Evolutionary conservation across 352 stramenopile species (phyloP), one percentile per base, ranked within the genome.

Genomic region (Globisporangium irregulare): DNA sequence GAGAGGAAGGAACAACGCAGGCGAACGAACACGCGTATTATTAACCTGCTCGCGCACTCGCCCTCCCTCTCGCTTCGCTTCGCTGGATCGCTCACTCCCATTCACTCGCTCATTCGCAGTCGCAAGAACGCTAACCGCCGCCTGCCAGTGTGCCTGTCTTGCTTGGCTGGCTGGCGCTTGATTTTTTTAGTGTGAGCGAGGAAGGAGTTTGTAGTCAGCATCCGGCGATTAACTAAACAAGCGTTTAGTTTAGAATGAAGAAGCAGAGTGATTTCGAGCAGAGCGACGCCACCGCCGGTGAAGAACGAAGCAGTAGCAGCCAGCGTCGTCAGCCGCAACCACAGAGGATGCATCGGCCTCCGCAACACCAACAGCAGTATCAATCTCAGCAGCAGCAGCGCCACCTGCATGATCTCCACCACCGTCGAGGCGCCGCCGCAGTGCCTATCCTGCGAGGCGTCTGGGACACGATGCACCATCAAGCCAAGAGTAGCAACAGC

Each of bases 191-290:
- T 15, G 36, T 15, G 36, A 43, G 36, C 1, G 32, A 3, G 32
- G 32, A 43, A 10, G 43, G 43, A 51, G 43, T 51, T 51, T 51
- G 43, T 0, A 48, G 41, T n/a, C 41, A 48, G 41, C 41, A 20
- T 9, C 41, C 41, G 15, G 41, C 18, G 18, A 22, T 22, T 22
- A 22, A 51, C 43, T n/a, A 51, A 51, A 51, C 43, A 51, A 18
- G 43, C 43, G 43, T n/a, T 50, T 22, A 50, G 43, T 51, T 51
- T 51, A 51, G 20, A 51, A 51, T 51, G 43, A 51, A 51, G 43
- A 51, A 51, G 43, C 43, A 51, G 18, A 51, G 43, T 18, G 18
- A 51, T 7, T 51, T 51, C 43, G 43, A 51, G 43, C 43, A 51
- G 43, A 51, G 43, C 15, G 43, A 4, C 41, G 15, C 15, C 15